Conservation (phyloP, 2,329 filamentous ascomycete species). For the Penicillium sclerotigenum region DNA sequence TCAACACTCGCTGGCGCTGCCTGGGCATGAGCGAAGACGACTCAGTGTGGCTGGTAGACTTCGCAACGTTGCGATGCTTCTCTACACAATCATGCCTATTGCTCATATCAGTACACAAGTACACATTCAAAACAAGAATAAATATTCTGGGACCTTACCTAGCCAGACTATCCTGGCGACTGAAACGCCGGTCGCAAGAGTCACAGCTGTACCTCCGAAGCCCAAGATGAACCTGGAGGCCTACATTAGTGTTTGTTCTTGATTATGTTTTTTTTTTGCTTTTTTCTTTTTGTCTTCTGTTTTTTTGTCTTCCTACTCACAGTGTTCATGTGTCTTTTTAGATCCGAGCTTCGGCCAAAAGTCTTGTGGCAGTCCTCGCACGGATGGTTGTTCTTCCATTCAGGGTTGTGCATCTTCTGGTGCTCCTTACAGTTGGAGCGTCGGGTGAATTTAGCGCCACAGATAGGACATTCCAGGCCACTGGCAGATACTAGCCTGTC, state of each 20-base stretch:
- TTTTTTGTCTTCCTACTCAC: slow-evolving; percentile 45
- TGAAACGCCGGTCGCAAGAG: slow-evolving; percentile 15
- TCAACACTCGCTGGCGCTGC: background rate
- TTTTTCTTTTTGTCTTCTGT: too few species aligned
- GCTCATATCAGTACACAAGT: background rate
- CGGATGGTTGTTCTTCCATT: slow-evolving; percentile 65
- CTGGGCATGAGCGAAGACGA: background rate
- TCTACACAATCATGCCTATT: background rate
- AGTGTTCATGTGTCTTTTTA: slow-evolving; percentile 55
- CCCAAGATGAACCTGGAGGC: slow-evolving; percentile 3
- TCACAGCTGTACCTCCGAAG: slow-evolving; percentile 12
- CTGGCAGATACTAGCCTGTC: slow-evolving; percentile 42
- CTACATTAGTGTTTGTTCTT: background rate
- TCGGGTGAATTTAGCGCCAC: slow-evolving; percentile 75
- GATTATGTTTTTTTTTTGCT: too few species aligned
- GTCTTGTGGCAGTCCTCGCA: slow-evolving; percentile 70
- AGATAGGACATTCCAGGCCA: slow-evolving; percentile 72
- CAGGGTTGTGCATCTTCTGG: slow-evolving; percentile 76
- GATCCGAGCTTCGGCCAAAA: slow-evolving; percentile 80
- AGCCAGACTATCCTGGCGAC: slow-evolving; percentile 12
- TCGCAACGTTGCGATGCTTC: background rate
- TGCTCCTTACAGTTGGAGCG: slow-evolving; percentile 86
- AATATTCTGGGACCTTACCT: slow-evolving; percentile 8
- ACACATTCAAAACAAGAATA: background rate
- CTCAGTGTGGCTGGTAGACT: background rate